Conservation (phyloP, 2,329 filamentous ascomycete genomes). For the Penicillium olsonii region DNA sequence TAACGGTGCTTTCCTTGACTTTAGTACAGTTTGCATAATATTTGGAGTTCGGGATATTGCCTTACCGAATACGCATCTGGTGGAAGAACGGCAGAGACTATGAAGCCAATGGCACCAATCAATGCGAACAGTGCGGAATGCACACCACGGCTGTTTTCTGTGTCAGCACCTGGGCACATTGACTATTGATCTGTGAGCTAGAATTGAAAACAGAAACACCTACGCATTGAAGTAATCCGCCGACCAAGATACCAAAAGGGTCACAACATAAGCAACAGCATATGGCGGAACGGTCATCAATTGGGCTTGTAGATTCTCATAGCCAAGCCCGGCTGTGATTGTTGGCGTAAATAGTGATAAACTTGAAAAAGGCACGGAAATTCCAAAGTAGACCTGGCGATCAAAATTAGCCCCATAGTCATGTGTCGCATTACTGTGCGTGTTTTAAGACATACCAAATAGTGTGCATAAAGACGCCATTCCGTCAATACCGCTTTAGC, state of each 20-base stretch:
- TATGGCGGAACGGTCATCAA: constrained; percentile 66
- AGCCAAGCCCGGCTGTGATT: constrained; percentile 58
- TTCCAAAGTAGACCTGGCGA: constrained; percentile 46
- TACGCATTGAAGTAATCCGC: constrained; percentile 50
- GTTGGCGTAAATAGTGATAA: constrained; percentile 62
- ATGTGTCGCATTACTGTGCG: too few species aligned
- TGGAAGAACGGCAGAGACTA: constrained; percentile 62
- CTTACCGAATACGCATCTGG: constrained; percentile 54
- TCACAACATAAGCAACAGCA: constrained; percentile 55
- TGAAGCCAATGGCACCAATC: constrained; percentile 55
- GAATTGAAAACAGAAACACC: constrained; percentile 1
- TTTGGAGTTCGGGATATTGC: too few species aligned
- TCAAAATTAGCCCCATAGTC: background rate
- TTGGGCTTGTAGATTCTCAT: constrained; percentile 57
- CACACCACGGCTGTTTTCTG: constrained; percentile 38
- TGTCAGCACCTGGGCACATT: constrained; percentile 43
- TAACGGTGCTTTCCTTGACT: constrained; percentile 16
- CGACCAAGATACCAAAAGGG: constrained; percentile 54
- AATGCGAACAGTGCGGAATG: constrained; percentile 48
- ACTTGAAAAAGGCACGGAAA: constrained; percentile 48
- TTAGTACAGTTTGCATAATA: constrained; percentile 1
- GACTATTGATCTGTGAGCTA: too few species aligned
- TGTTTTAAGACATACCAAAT: background rate
- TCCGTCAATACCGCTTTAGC: constrained; percentile 16
- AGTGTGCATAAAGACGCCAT: constrained; percentile 13